Evolutionary conservation across 495 filamentous ascomycete genomes (phyloP).

Genomic region (Podospora anserina): DNA sequence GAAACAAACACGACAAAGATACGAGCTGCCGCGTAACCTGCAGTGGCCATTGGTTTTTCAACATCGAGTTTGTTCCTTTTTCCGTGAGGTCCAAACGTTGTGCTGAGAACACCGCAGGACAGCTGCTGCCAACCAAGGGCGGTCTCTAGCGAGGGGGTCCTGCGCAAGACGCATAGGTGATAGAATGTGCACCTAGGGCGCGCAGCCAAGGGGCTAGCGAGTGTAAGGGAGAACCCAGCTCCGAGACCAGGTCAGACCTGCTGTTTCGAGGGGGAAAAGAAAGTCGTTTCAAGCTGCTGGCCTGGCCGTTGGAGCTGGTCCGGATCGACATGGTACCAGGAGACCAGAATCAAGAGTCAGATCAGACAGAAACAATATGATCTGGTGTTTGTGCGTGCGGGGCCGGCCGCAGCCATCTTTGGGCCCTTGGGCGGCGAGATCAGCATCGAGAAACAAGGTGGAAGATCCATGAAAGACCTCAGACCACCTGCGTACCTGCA

Average conservation of each 20-base stretch:
- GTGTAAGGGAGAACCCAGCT: not conserved
- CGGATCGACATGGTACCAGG: not conserved
- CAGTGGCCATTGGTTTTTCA: not conserved
- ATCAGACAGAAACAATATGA: not conserved
- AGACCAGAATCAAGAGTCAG: not conserved
- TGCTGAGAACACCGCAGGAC: not conserved
- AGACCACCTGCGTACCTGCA: not conserved
- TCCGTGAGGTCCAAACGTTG: not conserved
- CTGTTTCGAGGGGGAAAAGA: not conserved
- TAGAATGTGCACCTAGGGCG: not conserved
- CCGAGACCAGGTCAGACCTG: not conserved
- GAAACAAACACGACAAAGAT: constrained; percentile 10
- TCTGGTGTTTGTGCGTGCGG: not conserved
- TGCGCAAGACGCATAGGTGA: not conserved
- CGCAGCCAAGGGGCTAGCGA: not conserved
- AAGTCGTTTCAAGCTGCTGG: not conserved
- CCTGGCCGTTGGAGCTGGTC: not conserved
- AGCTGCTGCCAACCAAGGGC: not conserved
- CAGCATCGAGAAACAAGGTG: too few relatives aligned
- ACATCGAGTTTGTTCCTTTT: not conserved
- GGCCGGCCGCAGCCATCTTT: too few relatives aligned
- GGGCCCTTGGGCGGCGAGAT: too few relatives aligned
- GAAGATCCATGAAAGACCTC: not conserved
- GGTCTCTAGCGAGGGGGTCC: not conserved
- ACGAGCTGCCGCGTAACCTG: constrained; percentile 31